Evolutionary conservation across 192 early-diverging fungal species (phyloP).

Genomic region (Chytriomyces confervae): DNA sequence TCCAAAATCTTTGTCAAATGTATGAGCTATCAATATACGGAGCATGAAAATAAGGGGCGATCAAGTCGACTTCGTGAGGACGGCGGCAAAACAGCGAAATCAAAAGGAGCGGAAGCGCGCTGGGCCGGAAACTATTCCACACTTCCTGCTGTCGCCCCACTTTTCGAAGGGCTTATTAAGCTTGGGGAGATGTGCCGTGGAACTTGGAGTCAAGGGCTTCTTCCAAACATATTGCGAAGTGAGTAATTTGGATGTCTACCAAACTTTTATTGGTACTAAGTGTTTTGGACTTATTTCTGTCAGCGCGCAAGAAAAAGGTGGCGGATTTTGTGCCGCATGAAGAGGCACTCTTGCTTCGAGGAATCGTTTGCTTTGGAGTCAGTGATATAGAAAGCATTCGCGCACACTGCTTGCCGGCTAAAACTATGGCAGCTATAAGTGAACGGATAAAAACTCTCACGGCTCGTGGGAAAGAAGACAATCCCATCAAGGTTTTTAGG

Average conservation of each 20-base stretch:
- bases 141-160: neutral
- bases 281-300: too few relatives aligned
- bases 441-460: conserved; percentile 13
- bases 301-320: conserved; percentile 13
- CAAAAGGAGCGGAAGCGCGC: neutral
- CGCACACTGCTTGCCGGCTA: conserved; percentile 26
- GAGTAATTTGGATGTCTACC: neutral
- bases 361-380: conserved; percentile 22
- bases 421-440: conserved; percentile 3
- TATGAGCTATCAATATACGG: conserved; percentile 23
- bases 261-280: neutral
- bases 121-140: neutral
- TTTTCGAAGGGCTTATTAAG: conserved; percentile 15
- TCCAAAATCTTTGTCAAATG: neutral
- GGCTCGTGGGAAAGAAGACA: conserved; percentile 12
- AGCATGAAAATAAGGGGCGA: conserved; percentile 1
- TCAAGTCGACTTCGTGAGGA: neutral
- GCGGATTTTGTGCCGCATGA: conserved; percentile 20
- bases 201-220: neutral
- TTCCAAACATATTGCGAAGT: conserved; percentile 18
- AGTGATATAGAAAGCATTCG: conserved; percentile 14
- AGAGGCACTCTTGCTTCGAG: conserved; percentile 30
- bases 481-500: conserved; percentile 5
- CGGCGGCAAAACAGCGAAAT: neutral
- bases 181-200: conserved; percentile 8